Evolutionary conservation across 2,329 filamentous ascomycete genomes (phyloP).

Genomic region (Colletotrichum cordylinicola): DNA sequence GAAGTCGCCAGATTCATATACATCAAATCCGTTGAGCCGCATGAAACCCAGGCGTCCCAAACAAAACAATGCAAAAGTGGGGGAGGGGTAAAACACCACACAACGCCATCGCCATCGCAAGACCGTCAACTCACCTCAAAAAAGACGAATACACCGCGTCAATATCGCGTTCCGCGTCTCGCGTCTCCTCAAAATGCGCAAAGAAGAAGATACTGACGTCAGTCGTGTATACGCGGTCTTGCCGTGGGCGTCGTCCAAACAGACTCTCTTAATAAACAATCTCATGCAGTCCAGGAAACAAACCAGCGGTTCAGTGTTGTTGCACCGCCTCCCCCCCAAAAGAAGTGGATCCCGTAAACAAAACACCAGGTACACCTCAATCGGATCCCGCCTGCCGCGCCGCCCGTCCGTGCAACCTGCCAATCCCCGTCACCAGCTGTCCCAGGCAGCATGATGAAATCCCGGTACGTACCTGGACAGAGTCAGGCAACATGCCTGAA

Average conservation of each 20-base stretch:
- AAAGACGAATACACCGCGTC: neutral
- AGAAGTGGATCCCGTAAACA: neutral
- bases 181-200: neutral
- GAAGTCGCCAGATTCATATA: neutral
- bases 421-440: neutral
- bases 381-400: neutral
- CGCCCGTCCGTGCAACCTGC: neutral
- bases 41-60: neutral
- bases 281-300: neutral
- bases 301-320: neutral
- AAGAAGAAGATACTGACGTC: neutral
- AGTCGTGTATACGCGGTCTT: neutral
- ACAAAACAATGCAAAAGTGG: neutral
- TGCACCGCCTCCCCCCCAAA: neutral
- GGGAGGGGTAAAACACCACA: neutral
- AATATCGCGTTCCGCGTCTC: neutral
- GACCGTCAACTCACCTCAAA: neutral
- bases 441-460: neutral
- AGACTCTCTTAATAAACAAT: neutral
- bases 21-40: neutral
- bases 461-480: neutral
- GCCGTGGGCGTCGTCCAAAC: neutral
- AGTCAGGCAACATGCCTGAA: neutral
- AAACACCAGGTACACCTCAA: no score
- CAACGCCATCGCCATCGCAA: neutral